Evolutionary conservation across 768 basidiomycete genomes (phyloP), one percentile per base, ranked within the genome.

Genomic region (Fibroporia radiculosa): DNA sequence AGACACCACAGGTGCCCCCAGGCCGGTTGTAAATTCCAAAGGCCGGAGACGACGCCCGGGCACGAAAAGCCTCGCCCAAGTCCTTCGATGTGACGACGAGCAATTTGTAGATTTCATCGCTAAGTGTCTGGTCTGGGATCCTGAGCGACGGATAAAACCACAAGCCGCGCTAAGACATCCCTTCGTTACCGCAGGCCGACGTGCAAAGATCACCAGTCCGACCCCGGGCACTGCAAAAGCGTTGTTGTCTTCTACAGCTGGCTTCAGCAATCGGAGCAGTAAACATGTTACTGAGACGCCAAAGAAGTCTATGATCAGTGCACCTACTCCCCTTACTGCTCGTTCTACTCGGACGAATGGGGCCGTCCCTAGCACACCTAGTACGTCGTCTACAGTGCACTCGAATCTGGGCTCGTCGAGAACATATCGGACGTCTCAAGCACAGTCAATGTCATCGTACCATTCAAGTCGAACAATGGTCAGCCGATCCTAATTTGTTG

Each of bases 121-220:
- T 1, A 97, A 95, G 62, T 99, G 96, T 65, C 73, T 99, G n/a
- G 75, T 88, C 23, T 99, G 93, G 93, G 96, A 99, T 67, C 96
- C 96, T 7, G 95, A 98, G 56, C 78, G 89, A 40, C 78, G 96
- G 25, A 75, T 99, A 60, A 98, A 96, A 63, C 95, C 95, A 3
- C 86, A 92, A 54, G 77, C 85, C 8, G 95, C 95, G 1, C 63
- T 97, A 69, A 80, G 92, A 19, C 95, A 97, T 65, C 85, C 88
- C 10, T 97, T 92, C 67, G 73, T 96, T 47, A 70, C 81, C 16
- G 75, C 79, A 20, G 78, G 85, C 39, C 74, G 77, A 38, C 76
- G 75, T 43, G 52, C 64, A 16, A 82, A 77, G 59, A 57, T 68
- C 6, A 59, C 69, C 12, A 66, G 65, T 27, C 64, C 62, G 22